Percentiles rank a stretch among this genome's conserved stretches.
These are phyloP conservation scores for Coelastrella sp. DNA, from an alignment of 139 green algal genomes.

Conservation along the genomic window DNA sequence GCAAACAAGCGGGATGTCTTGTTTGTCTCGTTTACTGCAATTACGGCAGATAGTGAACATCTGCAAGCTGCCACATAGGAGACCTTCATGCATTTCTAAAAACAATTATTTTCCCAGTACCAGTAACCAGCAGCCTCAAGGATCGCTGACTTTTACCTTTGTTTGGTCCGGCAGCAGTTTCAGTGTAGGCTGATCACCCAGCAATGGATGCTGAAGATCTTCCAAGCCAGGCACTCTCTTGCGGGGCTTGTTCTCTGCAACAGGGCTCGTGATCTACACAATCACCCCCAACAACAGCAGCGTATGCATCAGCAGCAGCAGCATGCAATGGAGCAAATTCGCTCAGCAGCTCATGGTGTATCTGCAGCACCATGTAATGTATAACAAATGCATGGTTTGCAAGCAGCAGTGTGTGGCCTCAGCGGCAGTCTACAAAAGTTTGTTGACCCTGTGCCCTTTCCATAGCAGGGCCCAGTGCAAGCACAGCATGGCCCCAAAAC, in stretches of 20 bases:
- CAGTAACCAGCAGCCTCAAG: no score
- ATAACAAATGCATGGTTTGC: no score
- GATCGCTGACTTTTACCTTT: neutral
- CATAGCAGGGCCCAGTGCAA: no score
- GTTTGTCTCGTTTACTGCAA: neutral
- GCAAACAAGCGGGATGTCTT: no score
- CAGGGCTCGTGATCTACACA: neutral
- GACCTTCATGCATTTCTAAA: no score
- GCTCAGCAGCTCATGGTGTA: neutral
- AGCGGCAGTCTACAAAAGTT: no score
- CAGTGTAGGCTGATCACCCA: conserved; percentile 85
- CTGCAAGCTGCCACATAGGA: neutral
- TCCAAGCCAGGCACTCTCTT: conserved; percentile 50
- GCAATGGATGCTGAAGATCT: conserved; percentile 83
- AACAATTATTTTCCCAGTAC: no score
- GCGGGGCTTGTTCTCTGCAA: conserved; percentile 54
- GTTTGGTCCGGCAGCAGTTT: conserved; percentile 76
- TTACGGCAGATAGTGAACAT: neutral
- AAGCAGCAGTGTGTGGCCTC: neutral
- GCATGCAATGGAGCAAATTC: neutral
- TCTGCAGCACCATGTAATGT: no score
- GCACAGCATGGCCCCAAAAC: no score
- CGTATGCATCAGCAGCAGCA: neutral
- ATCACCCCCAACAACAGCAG: neutral
- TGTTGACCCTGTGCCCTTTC: no score